Base-by-base conservation (phyloP, 2,329 filamentous ascomycete genomes). In the Aspergillus sp. region DNA sequence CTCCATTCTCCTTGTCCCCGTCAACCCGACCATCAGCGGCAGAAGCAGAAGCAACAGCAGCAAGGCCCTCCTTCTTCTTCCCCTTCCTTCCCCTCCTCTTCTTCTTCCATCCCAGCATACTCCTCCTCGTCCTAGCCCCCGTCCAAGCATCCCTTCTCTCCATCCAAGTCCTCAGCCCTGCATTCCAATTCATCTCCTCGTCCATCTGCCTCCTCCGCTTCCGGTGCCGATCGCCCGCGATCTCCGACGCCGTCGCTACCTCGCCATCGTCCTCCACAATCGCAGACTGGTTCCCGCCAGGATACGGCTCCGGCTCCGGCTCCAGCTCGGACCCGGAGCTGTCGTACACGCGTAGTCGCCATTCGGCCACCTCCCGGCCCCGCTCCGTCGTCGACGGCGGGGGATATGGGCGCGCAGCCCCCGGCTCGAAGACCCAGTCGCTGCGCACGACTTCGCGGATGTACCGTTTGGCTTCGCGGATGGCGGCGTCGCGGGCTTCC, bases 131-230 rank as follows among this genome's bases (percentile, higher is more conserved):
- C 35, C 44, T 45, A 19, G 86, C 88, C 19, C 82, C 80, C 1
- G 86, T 89, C 89, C 89, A 96, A 5, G 77, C 78, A 60, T 94
- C 78, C 30, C 88, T 73, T 37, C 84, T 70, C 17, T 79, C 74
- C 37, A 79, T 74, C 60, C 85, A 96, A 54, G 81, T 82, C n/a
- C 78, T 73, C 35, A 95, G 57, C 0, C 89, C 89, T 24, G 80
- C 68, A 49, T 95, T 96, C 79, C 82, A 93, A 17, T 66, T 57
- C 62, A 78, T 72, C 62, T 84, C 80, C 35, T 77, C 74, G 40
- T 74, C 71, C 30, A 75, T 53, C 30, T 67, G 71, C 45, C 68
- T 72, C 34, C 77, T 68, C 26, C 74, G 67, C 40, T 68, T 71
- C 22, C 74, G 67, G 39, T 69, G 71, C 35, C 71, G 69, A 27